Conservation (phyloP, 768 basidiomycete species). For the Tulasnella sp. region DNA sequence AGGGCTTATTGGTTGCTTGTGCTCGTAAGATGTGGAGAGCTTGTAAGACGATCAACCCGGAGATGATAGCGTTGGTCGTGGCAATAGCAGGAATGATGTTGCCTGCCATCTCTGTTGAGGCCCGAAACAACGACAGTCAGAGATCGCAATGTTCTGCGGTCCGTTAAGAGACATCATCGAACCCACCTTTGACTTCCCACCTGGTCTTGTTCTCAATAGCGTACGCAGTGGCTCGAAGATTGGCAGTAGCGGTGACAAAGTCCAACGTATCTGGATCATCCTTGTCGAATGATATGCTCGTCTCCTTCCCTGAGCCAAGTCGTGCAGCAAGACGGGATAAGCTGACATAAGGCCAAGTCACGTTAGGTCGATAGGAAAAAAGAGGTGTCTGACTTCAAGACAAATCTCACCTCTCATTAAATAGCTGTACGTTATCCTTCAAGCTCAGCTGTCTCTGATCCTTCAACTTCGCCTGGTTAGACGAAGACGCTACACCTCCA, state of each 20-base stretch:
- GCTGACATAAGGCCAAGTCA: conserved; percentile 48
- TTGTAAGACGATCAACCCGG: conserved; percentile 92
- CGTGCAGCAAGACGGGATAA: conserved; percentile 77
- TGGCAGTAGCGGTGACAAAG: conserved; percentile 94
- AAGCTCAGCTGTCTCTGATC: conserved; percentile 81
- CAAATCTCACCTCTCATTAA: conserved; percentile 72
- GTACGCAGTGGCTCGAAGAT: conserved; percentile 89
- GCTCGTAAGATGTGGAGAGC: conserved; percentile 78
- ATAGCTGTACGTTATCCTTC: conserved; percentile 80
- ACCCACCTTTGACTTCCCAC: conserved; percentile 92
- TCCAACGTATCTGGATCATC: conserved; percentile 97
- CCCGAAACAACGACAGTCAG: not conserved
- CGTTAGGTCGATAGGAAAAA: not conserved
- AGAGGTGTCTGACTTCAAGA: not conserved
- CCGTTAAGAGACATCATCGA: not conserved
- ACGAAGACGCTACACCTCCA: conserved; percentile 3
- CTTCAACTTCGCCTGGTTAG: conserved; percentile 56
- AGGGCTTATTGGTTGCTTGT: conserved; percentile 36
- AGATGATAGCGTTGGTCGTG: conserved; percentile 96
- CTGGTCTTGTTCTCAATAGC: conserved; percentile 86
- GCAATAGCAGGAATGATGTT: conserved; percentile 99
- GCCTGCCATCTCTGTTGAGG: conserved; percentile 86
- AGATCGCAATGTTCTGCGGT: not conserved
- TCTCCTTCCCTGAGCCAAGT: conserved; percentile 65
- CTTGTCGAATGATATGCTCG: conserved; percentile 85